These are phyloP conservation scores for Colletotrichum brevisporum DNA, from an alignment of 2,329 filamentous ascomycete genomes.

Conservation along the genomic window DNA sequence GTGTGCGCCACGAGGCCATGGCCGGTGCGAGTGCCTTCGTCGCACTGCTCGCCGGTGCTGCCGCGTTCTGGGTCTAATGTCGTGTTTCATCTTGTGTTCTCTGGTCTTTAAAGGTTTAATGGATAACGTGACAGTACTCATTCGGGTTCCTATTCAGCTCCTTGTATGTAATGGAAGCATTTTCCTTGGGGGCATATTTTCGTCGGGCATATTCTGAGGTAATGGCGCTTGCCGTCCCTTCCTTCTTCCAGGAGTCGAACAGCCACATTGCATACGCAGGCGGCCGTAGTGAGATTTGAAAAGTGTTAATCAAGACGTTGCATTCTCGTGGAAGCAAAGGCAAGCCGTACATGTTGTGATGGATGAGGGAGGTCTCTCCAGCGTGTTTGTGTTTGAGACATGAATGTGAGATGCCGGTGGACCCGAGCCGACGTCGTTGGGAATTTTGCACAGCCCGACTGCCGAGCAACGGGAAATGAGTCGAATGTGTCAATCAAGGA, in stretches of 20 bases:
- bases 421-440: too few species aligned
- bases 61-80: slow-evolving; percentile 49
- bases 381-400: too few species aligned
- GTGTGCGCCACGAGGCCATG: slow-evolving; percentile 45
- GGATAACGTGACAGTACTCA: slow-evolving; percentile 17
- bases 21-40: slow-evolving; percentile 54
- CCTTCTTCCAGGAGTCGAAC: slow-evolving; percentile 22
- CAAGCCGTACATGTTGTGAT: too few species aligned
- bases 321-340: too few species aligned
- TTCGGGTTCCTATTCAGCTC: slow-evolving; percentile 15
- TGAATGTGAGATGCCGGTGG: too few species aligned
- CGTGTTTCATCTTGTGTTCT: background rate
- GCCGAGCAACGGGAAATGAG: background rate
- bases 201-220: slow-evolving; percentile 19
- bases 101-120: slow-evolving; percentile 17
- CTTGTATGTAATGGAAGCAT: slow-evolving; percentile 33
- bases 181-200: slow-evolving; percentile 23
- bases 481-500: background rate
- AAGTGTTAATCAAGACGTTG: slow-evolving; percentile 9
- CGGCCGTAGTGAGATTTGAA: slow-evolving; percentile 24
- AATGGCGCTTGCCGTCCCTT: slow-evolving; percentile 41
- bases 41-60: slow-evolving; percentile 52
- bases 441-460: too few species aligned
- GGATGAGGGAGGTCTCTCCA: too few species aligned
- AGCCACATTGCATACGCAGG: slow-evolving; percentile 16